These are phyloP conservation scores for Ophiostoma triangulosporum DNA, from an alignment of 2,329 filamentous ascomycete species.

Conservation along the genomic window DNA sequence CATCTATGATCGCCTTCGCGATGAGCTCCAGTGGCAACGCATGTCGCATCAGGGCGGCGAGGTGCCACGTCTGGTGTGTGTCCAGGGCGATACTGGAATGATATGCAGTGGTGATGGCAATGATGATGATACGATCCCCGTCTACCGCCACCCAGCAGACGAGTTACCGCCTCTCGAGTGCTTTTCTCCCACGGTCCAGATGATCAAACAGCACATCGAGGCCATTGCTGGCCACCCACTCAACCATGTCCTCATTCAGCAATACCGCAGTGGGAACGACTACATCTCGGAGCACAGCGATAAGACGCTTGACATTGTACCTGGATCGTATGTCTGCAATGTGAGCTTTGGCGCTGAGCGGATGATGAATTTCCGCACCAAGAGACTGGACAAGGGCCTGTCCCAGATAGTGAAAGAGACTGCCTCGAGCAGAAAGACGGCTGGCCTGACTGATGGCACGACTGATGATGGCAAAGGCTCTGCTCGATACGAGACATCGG, in stretches of 20 bases:
- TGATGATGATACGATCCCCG: constrained; percentile 48
- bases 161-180: constrained; percentile 64
- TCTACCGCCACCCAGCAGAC: constrained; percentile 93
- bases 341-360: constrained; percentile 85
- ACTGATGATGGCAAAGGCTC: not conserved
- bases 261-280: constrained; percentile 79
- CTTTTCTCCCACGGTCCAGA: constrained; percentile 61
- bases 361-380: constrained; percentile 79
- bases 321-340: constrained; percentile 75
- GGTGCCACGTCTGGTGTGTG: constrained; percentile 80
- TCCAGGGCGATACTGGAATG: constrained; percentile 58
- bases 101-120: not conserved
- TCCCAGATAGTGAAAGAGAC: constrained; percentile 14
- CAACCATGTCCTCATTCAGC: constrained; percentile 87
- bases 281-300: constrained; percentile 95
- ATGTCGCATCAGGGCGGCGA: constrained; percentile 90
- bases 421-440: constrained; percentile 9
- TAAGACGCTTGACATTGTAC: constrained; percentile 84
- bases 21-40: constrained; percentile 73
- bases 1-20: constrained; percentile 55
- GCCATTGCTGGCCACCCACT: constrained; percentile 60
- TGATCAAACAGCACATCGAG: constrained; percentile 57
- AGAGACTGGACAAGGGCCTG: constrained; percentile 37
- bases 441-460: not conserved
- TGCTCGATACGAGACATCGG: not conserved